These are phyloP conservation scores for Aspergillus sparsus DNA, from an alignment of 495 filamentous ascomycete genomes.

Conservation along the genomic window DNA sequence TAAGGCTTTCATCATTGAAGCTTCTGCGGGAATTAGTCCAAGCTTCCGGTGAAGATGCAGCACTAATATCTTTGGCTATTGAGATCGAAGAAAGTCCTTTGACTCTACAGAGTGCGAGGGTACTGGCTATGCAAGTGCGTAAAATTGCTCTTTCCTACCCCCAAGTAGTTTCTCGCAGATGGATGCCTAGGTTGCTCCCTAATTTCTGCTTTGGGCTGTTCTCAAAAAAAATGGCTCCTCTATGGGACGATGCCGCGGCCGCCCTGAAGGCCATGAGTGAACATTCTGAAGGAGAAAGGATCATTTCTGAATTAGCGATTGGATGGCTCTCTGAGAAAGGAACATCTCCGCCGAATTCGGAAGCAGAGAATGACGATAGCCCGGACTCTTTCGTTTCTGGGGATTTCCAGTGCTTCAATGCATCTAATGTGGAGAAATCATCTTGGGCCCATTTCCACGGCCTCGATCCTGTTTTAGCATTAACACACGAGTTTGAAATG, in stretches of 20 bases:
- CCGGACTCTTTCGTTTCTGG: constrained; percentile 34
- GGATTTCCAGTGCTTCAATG: constrained; percentile 82
- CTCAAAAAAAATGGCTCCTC: constrained; percentile 74
- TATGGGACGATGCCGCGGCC: constrained; percentile 81
- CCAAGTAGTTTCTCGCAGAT: constrained; percentile 53
- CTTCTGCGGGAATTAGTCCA: constrained; percentile 54
- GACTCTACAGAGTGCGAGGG: constrained; percentile 70
- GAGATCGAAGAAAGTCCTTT: constrained; percentile 78
- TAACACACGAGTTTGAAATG: constrained; percentile 38
- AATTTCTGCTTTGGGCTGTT: constrained; percentile 87
- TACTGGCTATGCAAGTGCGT: constrained; percentile 79
- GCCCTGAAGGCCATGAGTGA: constrained; percentile 75
- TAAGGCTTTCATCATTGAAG: constrained; percentile 69
- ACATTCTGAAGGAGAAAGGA: constrained; percentile 67
- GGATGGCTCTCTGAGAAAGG: constrained; percentile 71
- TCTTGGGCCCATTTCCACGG: constrained; percentile 35
- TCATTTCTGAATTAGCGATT: constrained; percentile 72
- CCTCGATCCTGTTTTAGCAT: constrained; percentile 23
- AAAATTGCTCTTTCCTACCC: constrained; percentile 67
- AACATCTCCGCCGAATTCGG: constrained; percentile 30
- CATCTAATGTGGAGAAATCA: constrained; percentile 55
- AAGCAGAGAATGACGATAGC: constrained; percentile 29
- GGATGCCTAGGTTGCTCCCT: constrained; percentile 71
- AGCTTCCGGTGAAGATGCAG: constrained; percentile 39
- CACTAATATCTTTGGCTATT: constrained; percentile 52